Evolutionary conservation across 352 stramenopile genomes (phyloP).

Genomic region (Lagenidium giganteum): DNA sequence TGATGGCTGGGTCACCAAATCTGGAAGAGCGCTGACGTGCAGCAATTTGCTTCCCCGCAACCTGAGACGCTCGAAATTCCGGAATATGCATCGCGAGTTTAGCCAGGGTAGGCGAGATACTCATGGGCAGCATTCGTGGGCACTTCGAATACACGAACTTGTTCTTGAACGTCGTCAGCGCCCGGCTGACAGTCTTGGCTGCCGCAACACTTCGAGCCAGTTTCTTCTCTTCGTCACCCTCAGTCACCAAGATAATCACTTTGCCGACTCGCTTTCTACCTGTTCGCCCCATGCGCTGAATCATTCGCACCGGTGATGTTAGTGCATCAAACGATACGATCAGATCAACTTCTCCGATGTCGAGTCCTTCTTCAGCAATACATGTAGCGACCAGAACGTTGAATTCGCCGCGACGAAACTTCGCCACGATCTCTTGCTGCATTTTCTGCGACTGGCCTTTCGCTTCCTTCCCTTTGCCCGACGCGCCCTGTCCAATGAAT

Average conservation of each 20-base stretch:
- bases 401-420: slow-evolving; percentile 83
- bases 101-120: slow-evolving; percentile 38
- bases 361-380: slow-evolving; percentile 95
- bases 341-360: slow-evolving; percentile 94
- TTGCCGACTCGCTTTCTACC: slow-evolving; percentile 93
- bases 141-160: slow-evolving; percentile 85
- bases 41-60: slow-evolving; percentile 44
- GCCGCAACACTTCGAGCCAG: slow-evolving; percentile 67
- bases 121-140: slow-evolving; percentile 63
- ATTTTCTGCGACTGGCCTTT: slow-evolving; percentile 93
- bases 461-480: slow-evolving; percentile 71
- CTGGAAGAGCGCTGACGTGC: too few species aligned
- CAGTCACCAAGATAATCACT: slow-evolving; percentile 85
- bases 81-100: slow-evolving; percentile 72
- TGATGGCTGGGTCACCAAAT: too few species aligned
- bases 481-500: slow-evolving; percentile 93
- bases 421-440: slow-evolving; percentile 93
- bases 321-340: slow-evolving; percentile 93
- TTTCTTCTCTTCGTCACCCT: slow-evolving; percentile 89
- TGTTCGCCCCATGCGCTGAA: slow-evolving; percentile 95
- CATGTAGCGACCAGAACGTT: slow-evolving; percentile 94
- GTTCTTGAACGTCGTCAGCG: slow-evolving; percentile 86
- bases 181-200: slow-evolving; percentile 74
- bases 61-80: slow-evolving; percentile 70
- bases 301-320: slow-evolving; percentile 93